phyloP scores from a whole-genome alignment of 1,284 basidiomycete genomes.

The Cryptococcus floricola region DNA sequence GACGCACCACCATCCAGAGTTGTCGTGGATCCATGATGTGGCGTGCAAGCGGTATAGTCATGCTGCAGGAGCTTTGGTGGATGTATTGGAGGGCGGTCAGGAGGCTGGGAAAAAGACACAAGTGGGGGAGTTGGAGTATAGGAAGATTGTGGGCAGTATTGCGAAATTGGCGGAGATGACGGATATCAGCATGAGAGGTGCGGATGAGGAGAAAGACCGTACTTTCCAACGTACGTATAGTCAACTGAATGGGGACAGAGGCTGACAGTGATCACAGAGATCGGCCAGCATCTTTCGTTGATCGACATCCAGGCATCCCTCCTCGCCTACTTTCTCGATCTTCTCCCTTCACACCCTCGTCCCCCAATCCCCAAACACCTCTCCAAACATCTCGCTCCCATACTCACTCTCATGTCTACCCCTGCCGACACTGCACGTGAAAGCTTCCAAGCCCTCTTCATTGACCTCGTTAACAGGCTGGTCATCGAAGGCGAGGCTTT shows the following conservation, averaged over 20 bases:
- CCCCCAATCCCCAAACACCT: background rate
- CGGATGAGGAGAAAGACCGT: slow-evolving; percentile 2
- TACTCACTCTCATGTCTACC: slow-evolving; percentile 7
- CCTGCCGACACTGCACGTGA: slow-evolving; percentile 8
- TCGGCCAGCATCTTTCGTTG: slow-evolving; percentile 55
- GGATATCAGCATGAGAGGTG: slow-evolving; percentile 54
- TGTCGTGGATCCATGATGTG: slow-evolving; percentile 89
- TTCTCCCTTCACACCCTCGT: slow-evolving; percentile 10
- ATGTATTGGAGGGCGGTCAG: slow-evolving; percentile 46
- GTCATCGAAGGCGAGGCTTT: slow-evolving; percentile 42
- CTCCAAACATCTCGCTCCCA: background rate
- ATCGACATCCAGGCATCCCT: slow-evolving; percentile 55
- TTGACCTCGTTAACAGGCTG: slow-evolving; percentile 30
- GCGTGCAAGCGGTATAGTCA: slow-evolving; percentile 63
- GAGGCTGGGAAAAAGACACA: slow-evolving; percentile 46
- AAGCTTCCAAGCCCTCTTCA: slow-evolving; percentile 20
- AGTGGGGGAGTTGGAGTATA: slow-evolving; percentile 42
- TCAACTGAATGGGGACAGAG: background rate
- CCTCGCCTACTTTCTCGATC: slow-evolving; percentile 9
- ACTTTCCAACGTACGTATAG: background rate
- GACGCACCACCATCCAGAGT: slow-evolving; percentile 59
- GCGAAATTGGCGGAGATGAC: slow-evolving; percentile 83
- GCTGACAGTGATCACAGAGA: slow-evolving; percentile 23
- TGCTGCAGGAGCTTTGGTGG: slow-evolving; percentile 64
- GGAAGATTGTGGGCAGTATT: slow-evolving; percentile 81